Evolutionary conservation across 2,329 filamentous ascomycete species (phyloP), one percentile per base, ranked within the genome.

Genomic region (Neonectria magnoliae): DNA sequence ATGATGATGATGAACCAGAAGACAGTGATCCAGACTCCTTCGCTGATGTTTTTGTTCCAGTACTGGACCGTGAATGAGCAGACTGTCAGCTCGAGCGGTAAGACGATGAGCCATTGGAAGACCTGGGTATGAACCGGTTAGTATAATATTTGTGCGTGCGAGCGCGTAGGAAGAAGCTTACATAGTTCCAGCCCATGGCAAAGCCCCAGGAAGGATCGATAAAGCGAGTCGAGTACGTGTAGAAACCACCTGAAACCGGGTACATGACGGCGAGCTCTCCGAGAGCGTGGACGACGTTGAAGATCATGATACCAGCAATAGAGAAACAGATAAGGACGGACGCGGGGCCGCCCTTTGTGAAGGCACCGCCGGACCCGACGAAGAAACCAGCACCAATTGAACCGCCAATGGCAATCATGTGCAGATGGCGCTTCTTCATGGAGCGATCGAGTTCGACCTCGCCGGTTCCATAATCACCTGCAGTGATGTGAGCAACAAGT

Each of bases 321-420:
- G 79, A 64, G 76, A 88, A 89, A 73, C 83, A 83, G 62, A 85
- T 78, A 41, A 85, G 71, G 22, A 85, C 70, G 25, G 80, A 79
- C 5, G 73, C 82, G 29, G 83, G 83, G 5, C 83, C 84, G 78
- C 86, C 87, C 62, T 78, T 82, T 66, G 73, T 73, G n/a, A 88
- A 77, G 51, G 87, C 86, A 69, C 78, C 74, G 69, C 87, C 87
- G 38, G 86, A 87, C 71, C 87, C 86, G 73, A 88, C 87, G 76
- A 88, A 89, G 80, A 89, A 87, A 79, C 87, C 87, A 75, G 87
- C 87, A 76, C 87, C 87, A 60, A 89, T 89, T 33, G 86, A 87
- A 64, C 86, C 87, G 73, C 86, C 86, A 61, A 88, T 87, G 72
- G 86, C 85, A 76, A 88, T 88, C 86, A 88, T 88, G 78, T 89